phyloP scores from a whole-genome alignment of 2,329 filamentous ascomycete genomes.

The Xylariomycetidae sp. region DNA sequence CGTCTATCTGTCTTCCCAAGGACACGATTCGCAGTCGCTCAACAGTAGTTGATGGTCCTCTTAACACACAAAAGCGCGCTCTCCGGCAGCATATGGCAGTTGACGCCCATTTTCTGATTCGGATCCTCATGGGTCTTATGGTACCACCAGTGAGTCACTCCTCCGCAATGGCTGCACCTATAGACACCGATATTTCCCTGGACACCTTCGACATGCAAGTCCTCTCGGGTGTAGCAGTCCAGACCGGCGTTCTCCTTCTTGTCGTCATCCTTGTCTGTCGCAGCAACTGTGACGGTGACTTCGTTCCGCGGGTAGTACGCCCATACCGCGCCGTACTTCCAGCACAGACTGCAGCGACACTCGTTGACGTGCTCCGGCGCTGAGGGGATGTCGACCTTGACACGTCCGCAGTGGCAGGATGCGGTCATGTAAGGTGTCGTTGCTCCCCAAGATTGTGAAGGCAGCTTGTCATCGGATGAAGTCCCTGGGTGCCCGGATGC shows the following conservation, averaged over 20 bases:
- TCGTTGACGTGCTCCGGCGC: conserved; percentile 13
- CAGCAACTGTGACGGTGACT: conserved; percentile 4
- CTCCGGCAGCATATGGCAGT: conserved; percentile 9
- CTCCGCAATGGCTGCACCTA: conserved; percentile 13
- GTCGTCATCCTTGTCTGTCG: neutral
- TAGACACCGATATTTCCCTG: conserved; percentile 5
- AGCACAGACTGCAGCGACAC: conserved; percentile 18
- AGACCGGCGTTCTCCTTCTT: neutral
- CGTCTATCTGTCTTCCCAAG: no score
- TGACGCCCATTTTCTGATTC: conserved; percentile 11
- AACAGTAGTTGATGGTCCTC: conserved; percentile 1
- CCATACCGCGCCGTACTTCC: conserved; percentile 16
- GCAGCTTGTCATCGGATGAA: neutral
- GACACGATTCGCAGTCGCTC: neutral
- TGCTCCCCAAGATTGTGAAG: neutral
- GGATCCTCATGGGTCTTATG: neutral
- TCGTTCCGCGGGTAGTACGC: conserved; percentile 13
- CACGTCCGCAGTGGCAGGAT: conserved; percentile 17
- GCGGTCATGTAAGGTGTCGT: conserved; percentile 1
- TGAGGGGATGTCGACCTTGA: conserved; percentile 9
- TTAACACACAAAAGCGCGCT: conserved; percentile 4
- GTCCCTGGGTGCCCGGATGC: no score
- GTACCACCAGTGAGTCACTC: conserved; percentile 12
- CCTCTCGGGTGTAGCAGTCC: neutral
- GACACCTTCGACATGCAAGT: neutral